Evolutionary conservation across 257 asterid species (phyloP).

Genomic region (Fraxinus anomala): DNA sequence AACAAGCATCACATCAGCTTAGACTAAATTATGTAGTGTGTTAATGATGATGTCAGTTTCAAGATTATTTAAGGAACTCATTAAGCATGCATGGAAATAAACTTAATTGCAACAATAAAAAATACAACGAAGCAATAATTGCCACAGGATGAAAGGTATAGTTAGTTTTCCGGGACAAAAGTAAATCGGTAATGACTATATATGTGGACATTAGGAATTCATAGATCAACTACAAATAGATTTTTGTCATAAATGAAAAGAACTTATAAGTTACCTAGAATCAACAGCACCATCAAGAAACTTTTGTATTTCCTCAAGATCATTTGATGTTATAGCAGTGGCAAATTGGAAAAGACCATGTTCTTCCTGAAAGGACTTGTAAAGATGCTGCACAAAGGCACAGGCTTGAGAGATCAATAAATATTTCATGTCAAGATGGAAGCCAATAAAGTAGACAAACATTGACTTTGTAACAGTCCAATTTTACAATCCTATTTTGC

Average conservation of each 20-base stretch:
- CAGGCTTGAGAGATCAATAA: not conserved
- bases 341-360: conserved; percentile 75
- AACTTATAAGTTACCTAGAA: conserved; percentile 52
- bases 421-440: not conserved
- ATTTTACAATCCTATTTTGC: too few relatives aligned
- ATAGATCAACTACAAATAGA: not conserved
- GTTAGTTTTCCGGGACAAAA: not conserved
- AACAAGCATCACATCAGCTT: not conserved
- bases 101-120: not conserved
- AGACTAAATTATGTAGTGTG: not conserved
- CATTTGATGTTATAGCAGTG: conserved; percentile 79
- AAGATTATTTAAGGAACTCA: not conserved
- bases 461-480: too few relatives aligned
- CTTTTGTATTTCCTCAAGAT: conserved; percentile 88
- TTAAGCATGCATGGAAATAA: not conserved
- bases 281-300: conserved; percentile 90
- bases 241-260: conserved; percentile 8
- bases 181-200: conserved; percentile 9
- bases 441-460: not conserved
- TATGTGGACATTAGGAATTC: too few relatives aligned
- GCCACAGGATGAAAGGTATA: not conserved
- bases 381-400: conserved; percentile 68
- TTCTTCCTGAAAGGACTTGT: conserved; percentile 83
- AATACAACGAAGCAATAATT: not conserved
- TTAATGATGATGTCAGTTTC: not conserved